Base-by-base conservation (phyloP, 768 basidiomycete species). In the Lactarius psammicola region DNA sequence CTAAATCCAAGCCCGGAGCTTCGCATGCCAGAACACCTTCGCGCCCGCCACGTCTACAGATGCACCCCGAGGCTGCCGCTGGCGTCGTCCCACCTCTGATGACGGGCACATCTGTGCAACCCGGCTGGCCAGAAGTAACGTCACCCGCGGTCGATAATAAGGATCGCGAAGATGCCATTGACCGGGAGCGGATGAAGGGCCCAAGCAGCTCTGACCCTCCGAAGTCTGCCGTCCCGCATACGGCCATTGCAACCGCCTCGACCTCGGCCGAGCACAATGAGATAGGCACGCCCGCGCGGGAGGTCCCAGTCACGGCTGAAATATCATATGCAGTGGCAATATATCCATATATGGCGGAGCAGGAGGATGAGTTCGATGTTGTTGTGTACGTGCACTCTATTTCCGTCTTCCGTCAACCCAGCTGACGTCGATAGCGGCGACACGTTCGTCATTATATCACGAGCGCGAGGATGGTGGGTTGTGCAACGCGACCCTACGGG, bases 381-480 rank as follows among this genome's bases (percentile, higher is more conserved):
- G 87, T 91, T 44, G 95, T 99, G 89, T 97, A 76, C 78, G 91
- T 83, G 11, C 64, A 23, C 49, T 61, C 56, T 63, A 63, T 62
- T 54, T 46, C 44, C 26, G 36, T 70, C 23, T 66, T 33, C 63
- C 68, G 71, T 71, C 34, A 2, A 53, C 31, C 17, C 44, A 42
- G 26, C 66, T 18, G 55, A 58, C 13, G 36, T 36, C 63, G 51
- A 18, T 62, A 95, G 94, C 18, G 94, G 94, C 46, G 93, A 95
- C 73, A 94, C 94, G 1, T 98, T 95, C 77, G 86, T 96, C 68
- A 95, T 98, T 68, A 79, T 95, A 49, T 92, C 92, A 61, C 87
- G 95, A 60, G 89, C 95, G n/a, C 88, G 95, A 62, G 96, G 97
- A 1, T 99, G 97, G 97, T 99, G 96, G 94, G 92, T 98, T 38